Evolutionary conservation across 2,329 filamentous ascomycete species (phyloP), one percentile per base, ranked within the genome.

Genomic region (Colletotrichum camelliae): DNA sequence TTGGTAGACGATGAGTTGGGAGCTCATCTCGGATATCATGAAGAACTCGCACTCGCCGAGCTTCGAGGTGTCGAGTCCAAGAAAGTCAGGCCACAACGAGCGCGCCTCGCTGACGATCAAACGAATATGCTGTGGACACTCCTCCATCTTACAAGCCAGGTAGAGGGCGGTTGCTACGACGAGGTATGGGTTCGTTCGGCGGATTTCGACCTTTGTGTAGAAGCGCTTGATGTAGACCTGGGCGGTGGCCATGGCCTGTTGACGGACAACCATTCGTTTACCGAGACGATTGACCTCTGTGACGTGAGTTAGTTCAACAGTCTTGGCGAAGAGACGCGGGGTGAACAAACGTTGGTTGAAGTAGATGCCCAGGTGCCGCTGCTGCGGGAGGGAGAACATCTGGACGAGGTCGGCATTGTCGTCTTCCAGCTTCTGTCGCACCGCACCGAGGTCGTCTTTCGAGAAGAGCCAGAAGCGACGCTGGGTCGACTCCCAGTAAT

Each of bases 401-500:
- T 94, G 93, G 76, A 96, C 92, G 16, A 96, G 88, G 58, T 91
- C 90, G 77, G 92, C 91, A 81, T 98, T 94, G 75, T 93, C 92
- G 77, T 96, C 93, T 81, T 95, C 94, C 60, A 98, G 91, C 80
- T 92, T 92, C 82, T 93, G 91, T 72, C 96, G 93, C 83, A 94
- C 91, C 68, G 93, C 89, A 16, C 92, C 91, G 69, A 99, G 90
- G 83, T 96, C 92, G 77, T 95, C 93, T 81, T 78, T 78, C 57
- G 75, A 65, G 85, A 98, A 98, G 72, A 95, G 94, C 97, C 97
- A 99, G 87, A 94, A 92, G 79, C 93, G 94, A 80, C 94, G 92
- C 86, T 99, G 97, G 31, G 95, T 97, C 71, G 97, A 98, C 78
- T 95, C 94, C 96, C 96, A 99, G 87, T 96, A 99, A 86, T 96